These are phyloP conservation scores for Cucurbita ficifolia DNA, from an alignment of 306 rosid species.

Conservation along the genomic window DNA sequence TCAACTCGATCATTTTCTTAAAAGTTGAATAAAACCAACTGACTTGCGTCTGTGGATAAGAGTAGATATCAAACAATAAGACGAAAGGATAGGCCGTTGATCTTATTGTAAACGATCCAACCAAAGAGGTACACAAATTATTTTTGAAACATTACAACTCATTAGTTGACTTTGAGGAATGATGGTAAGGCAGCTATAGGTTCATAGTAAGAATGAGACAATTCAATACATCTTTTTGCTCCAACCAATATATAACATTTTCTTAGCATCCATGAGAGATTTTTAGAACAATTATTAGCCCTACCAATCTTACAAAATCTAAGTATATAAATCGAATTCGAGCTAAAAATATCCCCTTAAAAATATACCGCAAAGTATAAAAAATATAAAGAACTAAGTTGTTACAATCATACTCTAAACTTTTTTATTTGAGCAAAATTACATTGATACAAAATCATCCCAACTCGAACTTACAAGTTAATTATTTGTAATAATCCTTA, in stretches of 20 bases:
- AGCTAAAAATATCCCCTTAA: neutral
- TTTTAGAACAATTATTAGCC: neutral
- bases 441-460: no score
- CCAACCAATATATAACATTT: neutral
- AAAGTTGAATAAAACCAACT: no score
- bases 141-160: neutral
- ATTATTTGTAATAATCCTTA: no score
- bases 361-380: no score
- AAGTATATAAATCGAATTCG: neutral
- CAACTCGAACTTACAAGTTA: no score
- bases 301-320: neutral
- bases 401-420: no score
- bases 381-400: no score
- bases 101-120: neutral
- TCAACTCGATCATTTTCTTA: neutral
- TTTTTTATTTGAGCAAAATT: neutral
- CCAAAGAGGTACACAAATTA: neutral
- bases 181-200: neutral
- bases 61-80: neutral
- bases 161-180: neutral
- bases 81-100: neutral
- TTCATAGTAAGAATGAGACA: neutral
- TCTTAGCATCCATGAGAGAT: neutral
- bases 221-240: neutral
- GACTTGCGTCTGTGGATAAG: neutral